Percentiles rank a stretch among this genome's conserved stretches.
phyloP scores from a whole-genome alignment of 2,329 filamentous ascomycete species.

The Scedosporium apiospermum region DNA sequence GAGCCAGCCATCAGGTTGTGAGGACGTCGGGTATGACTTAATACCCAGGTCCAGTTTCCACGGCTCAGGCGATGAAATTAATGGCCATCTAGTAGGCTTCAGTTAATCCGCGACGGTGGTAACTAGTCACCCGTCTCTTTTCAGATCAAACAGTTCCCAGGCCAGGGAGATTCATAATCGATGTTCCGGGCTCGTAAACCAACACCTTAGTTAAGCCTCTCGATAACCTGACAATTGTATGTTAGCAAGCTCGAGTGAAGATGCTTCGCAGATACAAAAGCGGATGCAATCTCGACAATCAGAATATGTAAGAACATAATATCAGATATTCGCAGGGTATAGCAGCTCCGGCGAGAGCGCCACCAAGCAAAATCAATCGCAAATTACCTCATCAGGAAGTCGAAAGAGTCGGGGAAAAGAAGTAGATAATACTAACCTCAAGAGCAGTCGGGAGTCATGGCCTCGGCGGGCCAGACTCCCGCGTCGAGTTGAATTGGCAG shows the following conservation, averaged over 20 bases:
- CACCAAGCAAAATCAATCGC: slow-evolving; percentile 87
- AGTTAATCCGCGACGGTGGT: no score
- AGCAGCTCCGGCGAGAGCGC: slow-evolving; percentile 82
- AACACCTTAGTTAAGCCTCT: no score
- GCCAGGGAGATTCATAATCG: no score
- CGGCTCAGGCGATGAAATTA: no score
- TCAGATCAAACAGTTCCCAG: no score
- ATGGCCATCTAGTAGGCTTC: no score
- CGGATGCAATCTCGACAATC: slow-evolving; percentile 32
- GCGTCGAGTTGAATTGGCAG: not conserved
- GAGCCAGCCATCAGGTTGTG: no score
- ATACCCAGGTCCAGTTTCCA: no score
- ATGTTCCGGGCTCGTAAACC: no score
- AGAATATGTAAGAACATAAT: slow-evolving; percentile 99
- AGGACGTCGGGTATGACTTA: no score
- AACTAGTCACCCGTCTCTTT: no score
- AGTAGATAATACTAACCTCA: slow-evolving; percentile 15
- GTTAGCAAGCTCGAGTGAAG: slow-evolving; percentile 14
- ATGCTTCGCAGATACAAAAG: not conserved
- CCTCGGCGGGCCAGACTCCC: not conserved
- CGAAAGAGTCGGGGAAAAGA: slow-evolving; percentile 7
- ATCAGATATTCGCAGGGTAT: slow-evolving; percentile 72
- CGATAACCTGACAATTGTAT: not conserved
- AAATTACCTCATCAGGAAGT: slow-evolving; percentile 90
- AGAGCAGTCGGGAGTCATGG: slow-evolving; percentile 1